Percentiles rank a stretch among this genome's conserved stretches.
Conservation (phyloP, 306 rosid genomes). For the Trichosanthes truncata region DNA sequence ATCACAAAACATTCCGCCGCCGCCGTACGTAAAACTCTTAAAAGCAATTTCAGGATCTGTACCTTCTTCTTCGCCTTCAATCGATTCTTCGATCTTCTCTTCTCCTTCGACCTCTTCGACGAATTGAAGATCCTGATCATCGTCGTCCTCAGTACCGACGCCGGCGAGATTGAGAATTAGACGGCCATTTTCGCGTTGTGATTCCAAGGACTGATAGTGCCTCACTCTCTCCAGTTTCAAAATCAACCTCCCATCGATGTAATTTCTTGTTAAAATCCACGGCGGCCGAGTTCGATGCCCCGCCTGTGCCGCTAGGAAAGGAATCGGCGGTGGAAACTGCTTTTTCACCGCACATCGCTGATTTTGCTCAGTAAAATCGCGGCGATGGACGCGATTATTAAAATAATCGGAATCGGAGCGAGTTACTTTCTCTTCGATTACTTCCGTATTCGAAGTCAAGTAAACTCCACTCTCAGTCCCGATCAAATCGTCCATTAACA, state of each 20-base stretch:
- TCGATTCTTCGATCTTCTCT: background rate
- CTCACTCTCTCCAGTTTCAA: slow-evolving; percentile 23
- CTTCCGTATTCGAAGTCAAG: slow-evolving; percentile 14
- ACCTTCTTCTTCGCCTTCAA: slow-evolving; percentile 3
- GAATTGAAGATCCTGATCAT: slow-evolving; percentile 14
- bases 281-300: slow-evolving; percentile 23
- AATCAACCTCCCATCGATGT: slow-evolving; percentile 28
- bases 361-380: background rate
- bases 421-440: background rate
- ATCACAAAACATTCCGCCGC: background rate
- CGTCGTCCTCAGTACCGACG: background rate
- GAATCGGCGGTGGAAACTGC: slow-evolving; percentile 43
- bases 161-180: slow-evolving; percentile 23
- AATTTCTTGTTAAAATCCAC: slow-evolving; percentile 32
- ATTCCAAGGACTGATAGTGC: slow-evolving; percentile 21
- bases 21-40: slow-evolving; percentile 3
- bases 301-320: slow-evolving; percentile 11
- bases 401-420: background rate
- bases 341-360: background rate
- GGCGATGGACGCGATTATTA: background rate
- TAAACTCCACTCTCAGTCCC: slow-evolving; percentile 65
- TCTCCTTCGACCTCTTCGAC: background rate
- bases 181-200: slow-evolving; percentile 38
- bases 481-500: slow-evolving; percentile 33
- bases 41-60: background rate